Percentiles rank a stretch among this genome's conserved stretches.
Conservation (phyloP, 73 alveolate species). For the Blepharisma stoltei region DNA sequence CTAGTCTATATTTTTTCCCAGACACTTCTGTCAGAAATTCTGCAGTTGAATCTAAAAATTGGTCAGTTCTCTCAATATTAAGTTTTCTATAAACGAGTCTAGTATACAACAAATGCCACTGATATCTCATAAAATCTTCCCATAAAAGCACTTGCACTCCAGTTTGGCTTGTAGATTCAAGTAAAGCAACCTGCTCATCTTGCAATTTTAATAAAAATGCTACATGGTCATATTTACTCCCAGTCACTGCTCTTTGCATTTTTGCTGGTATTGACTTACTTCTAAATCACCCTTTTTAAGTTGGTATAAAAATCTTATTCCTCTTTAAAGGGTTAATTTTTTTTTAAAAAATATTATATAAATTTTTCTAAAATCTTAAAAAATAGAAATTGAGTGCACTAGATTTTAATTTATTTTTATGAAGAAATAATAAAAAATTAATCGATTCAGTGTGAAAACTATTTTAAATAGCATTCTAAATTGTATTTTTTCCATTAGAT, state of each 20-base stretch:
- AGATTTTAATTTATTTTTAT: no score
- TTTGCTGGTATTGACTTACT: constrained; percentile 41
- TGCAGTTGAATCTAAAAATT: constrained; percentile 36
- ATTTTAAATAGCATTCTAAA: no score
- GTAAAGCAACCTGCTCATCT: constrained; percentile 27
- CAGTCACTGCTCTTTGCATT: constrained; percentile 34
- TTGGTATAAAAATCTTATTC: no score
- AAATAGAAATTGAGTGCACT: no score
- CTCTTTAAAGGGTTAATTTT: no score
- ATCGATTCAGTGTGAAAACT: no score
- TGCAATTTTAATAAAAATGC: constrained; percentile 35
- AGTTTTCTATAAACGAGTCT: constrained; percentile 53
- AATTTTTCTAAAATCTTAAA: no score
- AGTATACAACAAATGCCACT: constrained; percentile 55
- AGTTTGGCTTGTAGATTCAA: constrained; percentile 45
- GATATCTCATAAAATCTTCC: constrained; percentile 35
- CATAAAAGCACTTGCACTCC: constrained; percentile 44
- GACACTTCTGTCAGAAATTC: constrained; percentile 46
- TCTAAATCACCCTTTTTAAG: no score
- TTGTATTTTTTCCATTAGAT: no score
- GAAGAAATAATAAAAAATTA: no score
- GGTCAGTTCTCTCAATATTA: constrained; percentile 44
- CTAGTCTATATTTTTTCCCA: constrained; percentile 56
- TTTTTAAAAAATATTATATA: no score
- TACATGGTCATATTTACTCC: constrained; percentile 46